Percentiles rank a stretch among this genome's conserved stretches.
Evolutionary conservation across 352 stramenopile genomes (phyloP).

Genomic region (Phytophthora vignae): DNA sequence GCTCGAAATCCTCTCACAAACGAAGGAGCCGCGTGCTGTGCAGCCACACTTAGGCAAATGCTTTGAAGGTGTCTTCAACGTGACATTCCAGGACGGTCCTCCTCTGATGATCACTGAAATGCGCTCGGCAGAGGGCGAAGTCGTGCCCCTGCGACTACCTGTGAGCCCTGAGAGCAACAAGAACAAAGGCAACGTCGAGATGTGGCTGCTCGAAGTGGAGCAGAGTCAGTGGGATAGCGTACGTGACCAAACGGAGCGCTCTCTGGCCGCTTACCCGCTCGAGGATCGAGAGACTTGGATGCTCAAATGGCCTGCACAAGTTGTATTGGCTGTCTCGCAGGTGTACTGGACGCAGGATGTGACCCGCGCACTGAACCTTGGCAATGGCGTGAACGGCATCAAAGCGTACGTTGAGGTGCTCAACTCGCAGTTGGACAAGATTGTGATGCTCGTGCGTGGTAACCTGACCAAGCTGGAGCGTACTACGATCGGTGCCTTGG

Average conservation of each 20-base stretch:
- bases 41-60: constrained; percentile 93
- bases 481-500: constrained; percentile 93
- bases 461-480: constrained; percentile 92
- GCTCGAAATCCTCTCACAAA: constrained; percentile 94
- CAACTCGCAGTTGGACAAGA: constrained; percentile 89
- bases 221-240: constrained; percentile 92
- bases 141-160: constrained; percentile 79
- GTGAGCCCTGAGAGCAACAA: constrained; percentile 92
- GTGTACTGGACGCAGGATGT: constrained; percentile 96
- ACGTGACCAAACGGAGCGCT: constrained; percentile 89
- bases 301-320: constrained; percentile 94
- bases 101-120: constrained; percentile 94
- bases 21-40: constrained; percentile 93
- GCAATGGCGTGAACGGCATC: constrained; percentile 73
- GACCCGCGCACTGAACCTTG: constrained; percentile 78
- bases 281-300: constrained; percentile 91
- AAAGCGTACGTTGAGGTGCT: constrained; percentile 83
- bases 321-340: constrained; percentile 92
- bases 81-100: constrained; percentile 87
- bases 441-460: constrained; percentile 93
- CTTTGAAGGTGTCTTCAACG: constrained; percentile 92
- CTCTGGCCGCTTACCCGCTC: constrained; percentile 87
- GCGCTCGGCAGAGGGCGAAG: constrained; percentile 93
- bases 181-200: constrained; percentile 96
- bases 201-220: constrained; percentile 95